A percentile compares a stretch with the other conserved stretches of the same genome.
Conservation (phyloP, 2,329 filamentous ascomycete genomes). For the Helicocarpus griseus region DNA sequence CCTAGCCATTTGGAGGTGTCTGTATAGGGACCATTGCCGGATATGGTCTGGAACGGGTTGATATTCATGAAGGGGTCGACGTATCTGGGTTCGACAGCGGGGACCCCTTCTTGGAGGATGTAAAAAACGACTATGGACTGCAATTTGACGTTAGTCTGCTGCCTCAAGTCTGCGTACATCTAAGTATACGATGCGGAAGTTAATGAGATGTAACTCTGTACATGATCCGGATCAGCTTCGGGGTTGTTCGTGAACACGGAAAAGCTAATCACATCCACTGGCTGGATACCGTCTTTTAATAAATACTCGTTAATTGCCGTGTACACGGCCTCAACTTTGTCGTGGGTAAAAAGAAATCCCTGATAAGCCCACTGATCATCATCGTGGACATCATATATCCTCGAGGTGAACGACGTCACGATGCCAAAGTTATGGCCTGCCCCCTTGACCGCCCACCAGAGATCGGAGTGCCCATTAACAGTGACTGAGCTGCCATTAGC, state of each 20-base stretch:
- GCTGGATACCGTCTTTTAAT: constrained; percentile 35
- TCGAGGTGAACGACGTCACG: constrained; percentile 39
- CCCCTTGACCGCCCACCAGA: constrained; percentile 49
- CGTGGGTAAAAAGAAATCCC: constrained; percentile 38
- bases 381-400: constrained; percentile 36
- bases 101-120: constrained; percentile 27
- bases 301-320: constrained; percentile 38
- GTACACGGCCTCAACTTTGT: constrained; percentile 43
- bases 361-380: constrained; percentile 29
- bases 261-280: constrained; percentile 41
- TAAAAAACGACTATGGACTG: constrained; percentile 24
- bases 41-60: constrained; percentile 26
- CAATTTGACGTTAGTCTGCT: neutral
- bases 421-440: constrained; percentile 53
- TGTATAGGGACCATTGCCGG: constrained; percentile 33
- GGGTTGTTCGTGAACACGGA: constrained; percentile 24
- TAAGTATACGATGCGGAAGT: too few relatives aligned
- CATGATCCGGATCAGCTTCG: constrained; percentile 18
- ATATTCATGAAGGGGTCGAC: constrained; percentile 37
- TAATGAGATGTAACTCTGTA: constrained; percentile 1
- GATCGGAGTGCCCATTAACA: constrained; percentile 36
- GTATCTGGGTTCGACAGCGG: constrained; percentile 31
- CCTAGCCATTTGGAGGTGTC: constrained; percentile 39
- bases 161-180: neutral
- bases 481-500: constrained; percentile 38